Conservation (phyloP, 192 early-diverging fungal genomes). For the Coemansia sp. region DNA sequence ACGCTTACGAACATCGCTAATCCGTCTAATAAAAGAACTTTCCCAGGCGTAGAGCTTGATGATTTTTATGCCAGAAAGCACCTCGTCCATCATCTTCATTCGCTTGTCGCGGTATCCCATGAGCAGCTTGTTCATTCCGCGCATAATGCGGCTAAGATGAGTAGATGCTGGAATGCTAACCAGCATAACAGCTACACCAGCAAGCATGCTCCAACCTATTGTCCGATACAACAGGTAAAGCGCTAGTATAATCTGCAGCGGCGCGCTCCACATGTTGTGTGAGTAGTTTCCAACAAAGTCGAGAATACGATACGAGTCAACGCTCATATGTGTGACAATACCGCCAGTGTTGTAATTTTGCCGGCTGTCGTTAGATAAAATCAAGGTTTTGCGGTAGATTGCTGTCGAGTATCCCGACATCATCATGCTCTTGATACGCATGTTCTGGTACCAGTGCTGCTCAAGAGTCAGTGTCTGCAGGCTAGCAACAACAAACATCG, state of each 20-base stretch:
- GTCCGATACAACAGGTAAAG: constrained; percentile 79
- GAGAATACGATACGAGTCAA: constrained; percentile 68
- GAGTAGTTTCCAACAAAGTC: constrained; percentile 69
- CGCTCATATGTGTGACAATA: constrained; percentile 73
- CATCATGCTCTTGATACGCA: constrained; percentile 77
- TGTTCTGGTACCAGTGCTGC: constrained; percentile 89
- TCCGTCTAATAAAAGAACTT: constrained; percentile 39
- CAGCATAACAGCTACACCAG: constrained; percentile 82
- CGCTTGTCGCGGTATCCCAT: constrained; percentile 70
- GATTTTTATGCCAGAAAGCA: constrained; percentile 61
- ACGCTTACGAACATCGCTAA: constrained; percentile 34
- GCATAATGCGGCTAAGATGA: constrained; percentile 64
- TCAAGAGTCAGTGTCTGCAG: constrained; percentile 83
- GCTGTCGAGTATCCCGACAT: constrained; percentile 79
- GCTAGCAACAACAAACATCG: constrained; percentile 81
- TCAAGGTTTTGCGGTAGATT: constrained; percentile 86
- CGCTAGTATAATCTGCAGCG: constrained; percentile 79
- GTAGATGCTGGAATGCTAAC: constrained; percentile 84
- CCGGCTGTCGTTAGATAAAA: constrained; percentile 77
- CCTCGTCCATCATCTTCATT: constrained; percentile 68
- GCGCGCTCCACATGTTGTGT: constrained; percentile 78
- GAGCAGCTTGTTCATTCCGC: constrained; percentile 76
- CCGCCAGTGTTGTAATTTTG: constrained; percentile 84
- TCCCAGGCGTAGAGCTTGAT: constrained; percentile 78
- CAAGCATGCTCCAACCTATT: constrained; percentile 80